phyloP scores from a whole-genome alignment of 1,139 yeast genomes.

The Suhomyces taliae region DNA sequence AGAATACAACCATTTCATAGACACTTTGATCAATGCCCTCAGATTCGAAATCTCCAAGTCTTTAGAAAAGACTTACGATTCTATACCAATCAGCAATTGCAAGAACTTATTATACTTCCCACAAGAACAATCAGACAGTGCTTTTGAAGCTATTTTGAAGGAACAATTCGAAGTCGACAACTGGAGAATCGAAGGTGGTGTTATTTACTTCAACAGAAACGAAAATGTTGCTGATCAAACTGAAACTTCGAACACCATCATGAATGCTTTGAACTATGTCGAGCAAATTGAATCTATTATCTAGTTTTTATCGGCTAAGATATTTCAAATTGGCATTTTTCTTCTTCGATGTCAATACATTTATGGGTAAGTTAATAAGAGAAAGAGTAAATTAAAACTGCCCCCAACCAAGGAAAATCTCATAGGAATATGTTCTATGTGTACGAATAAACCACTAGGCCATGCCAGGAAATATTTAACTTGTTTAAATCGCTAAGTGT shows the following conservation, averaged over 20 bases:
- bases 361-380: too few species aligned
- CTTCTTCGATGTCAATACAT: too few species aligned
- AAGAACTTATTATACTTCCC: slow-evolving; percentile 77
- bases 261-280: slow-evolving; percentile 74
- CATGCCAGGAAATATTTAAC: too few species aligned
- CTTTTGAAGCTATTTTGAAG: slow-evolving; percentile 59
- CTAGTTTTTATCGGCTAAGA: slow-evolving; percentile 22
- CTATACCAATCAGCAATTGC: slow-evolving; percentile 79
- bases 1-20: slow-evolving; percentile 61
- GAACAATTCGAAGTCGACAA: slow-evolving; percentile 50
- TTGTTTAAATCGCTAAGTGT: too few species aligned
- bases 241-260: slow-evolving; percentile 43
- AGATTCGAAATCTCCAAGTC: slow-evolving; percentile 88
- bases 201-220: slow-evolving; percentile 52
- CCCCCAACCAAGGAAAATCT: too few species aligned
- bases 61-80: slow-evolving; percentile 73
- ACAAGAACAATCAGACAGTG: slow-evolving; percentile 56
- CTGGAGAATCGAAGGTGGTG: slow-evolving; percentile 65
- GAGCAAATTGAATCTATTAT: slow-evolving; percentile 86
- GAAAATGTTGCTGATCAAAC: slow-evolving; percentile 34
- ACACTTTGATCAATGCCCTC: slow-evolving; percentile 69
- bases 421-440: too few species aligned
- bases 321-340: too few species aligned
- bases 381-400: too few species aligned
- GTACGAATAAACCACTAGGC: too few species aligned